Evolutionary conservation across 164 flowering plant genomes (phyloP).

Genomic region (Sedum album): DNA sequence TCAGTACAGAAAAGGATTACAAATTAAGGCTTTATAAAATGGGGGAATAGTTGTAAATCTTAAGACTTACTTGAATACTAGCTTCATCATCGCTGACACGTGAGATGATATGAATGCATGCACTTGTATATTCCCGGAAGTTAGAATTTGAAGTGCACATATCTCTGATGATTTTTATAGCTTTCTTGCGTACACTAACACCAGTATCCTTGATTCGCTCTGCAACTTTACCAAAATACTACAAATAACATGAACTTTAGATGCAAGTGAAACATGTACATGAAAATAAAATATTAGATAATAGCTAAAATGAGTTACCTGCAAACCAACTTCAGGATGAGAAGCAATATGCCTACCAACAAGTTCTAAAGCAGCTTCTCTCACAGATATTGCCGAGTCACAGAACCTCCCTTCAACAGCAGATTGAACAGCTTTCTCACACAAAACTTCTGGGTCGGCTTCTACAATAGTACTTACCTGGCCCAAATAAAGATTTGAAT

Average conservation of each 20-base stretch:
- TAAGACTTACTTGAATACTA: conserved; percentile 68
- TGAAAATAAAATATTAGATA: background rate
- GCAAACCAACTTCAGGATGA: conserved; percentile 93
- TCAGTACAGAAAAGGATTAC: background rate
- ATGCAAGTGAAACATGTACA: background rate
- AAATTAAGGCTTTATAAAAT: background rate
- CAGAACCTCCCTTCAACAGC: conserved; percentile 98
- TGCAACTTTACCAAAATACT: conserved; percentile 97
- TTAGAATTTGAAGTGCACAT: conserved; percentile 85
- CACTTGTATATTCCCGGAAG: conserved; percentile 62
- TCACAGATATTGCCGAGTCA: conserved; percentile 89
- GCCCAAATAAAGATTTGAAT: conserved; percentile 8
- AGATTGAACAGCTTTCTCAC: conserved; percentile 79
- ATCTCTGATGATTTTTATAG: conserved; percentile 87
- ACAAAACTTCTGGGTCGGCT: conserved; percentile 91
- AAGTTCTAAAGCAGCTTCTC: conserved; percentile 97
- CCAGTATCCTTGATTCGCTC: conserved; percentile 96
- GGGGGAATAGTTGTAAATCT: background rate
- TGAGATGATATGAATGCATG: conserved; percentile 83
- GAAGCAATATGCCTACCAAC: conserved; percentile 98
- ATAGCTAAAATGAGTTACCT: conserved; percentile 37
- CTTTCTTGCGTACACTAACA: conserved; percentile 95
- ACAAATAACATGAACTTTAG: conserved; percentile 11
- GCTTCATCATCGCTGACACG: conserved; percentile 96
- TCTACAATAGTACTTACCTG: conserved; percentile 97